Percentiles rank a stretch among this genome's conserved stretches.
phyloP scores from a whole-genome alignment of 192 early-diverging fungal species.

The Linnemannia exigua region DNA sequence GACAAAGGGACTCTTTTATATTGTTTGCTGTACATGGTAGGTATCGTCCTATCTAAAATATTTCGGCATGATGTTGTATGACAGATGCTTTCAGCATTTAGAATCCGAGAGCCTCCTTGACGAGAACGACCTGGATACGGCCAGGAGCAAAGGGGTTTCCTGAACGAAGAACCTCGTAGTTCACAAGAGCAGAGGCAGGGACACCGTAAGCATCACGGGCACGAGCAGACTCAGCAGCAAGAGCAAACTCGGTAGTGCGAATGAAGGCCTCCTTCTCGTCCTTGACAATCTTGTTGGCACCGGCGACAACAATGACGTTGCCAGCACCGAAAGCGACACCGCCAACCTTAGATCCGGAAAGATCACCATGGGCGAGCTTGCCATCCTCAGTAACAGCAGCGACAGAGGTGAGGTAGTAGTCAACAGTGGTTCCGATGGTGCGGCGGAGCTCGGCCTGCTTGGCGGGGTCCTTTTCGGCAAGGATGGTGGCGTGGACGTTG shows the following conservation, averaged over 20 bases:
- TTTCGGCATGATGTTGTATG: not conserved
- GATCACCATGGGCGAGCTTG: conserved; percentile 39
- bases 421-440: conserved; percentile 50
- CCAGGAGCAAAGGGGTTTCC: conserved; percentile 35
- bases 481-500: conserved; percentile 51
- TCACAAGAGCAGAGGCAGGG: conserved; percentile 31
- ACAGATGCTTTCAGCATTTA: not conserved
- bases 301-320: conserved; percentile 49
- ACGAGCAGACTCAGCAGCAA: conserved; percentile 47
- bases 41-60: not conserved
- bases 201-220: conserved; percentile 47
- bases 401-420: conserved; percentile 55
- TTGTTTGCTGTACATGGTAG: not conserved
- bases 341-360: conserved; percentile 53
- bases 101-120: conserved; percentile 46
- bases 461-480: conserved; percentile 40
- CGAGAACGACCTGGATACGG: conserved; percentile 52
- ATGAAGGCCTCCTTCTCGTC: conserved; percentile 44
- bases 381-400: conserved; percentile 57
- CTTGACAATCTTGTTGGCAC: conserved; percentile 62
- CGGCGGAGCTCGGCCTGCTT: conserved; percentile 52
- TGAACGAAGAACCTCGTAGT: conserved; percentile 43
- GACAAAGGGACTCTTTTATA: not conserved
- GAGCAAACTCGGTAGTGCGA: conserved; percentile 46
- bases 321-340: conserved; percentile 48